Evolutionary conservation across 352 stramenopile species (phyloP), one percentile per base, ranked within the genome.

Genomic region (Phytophthora sojae): DNA sequence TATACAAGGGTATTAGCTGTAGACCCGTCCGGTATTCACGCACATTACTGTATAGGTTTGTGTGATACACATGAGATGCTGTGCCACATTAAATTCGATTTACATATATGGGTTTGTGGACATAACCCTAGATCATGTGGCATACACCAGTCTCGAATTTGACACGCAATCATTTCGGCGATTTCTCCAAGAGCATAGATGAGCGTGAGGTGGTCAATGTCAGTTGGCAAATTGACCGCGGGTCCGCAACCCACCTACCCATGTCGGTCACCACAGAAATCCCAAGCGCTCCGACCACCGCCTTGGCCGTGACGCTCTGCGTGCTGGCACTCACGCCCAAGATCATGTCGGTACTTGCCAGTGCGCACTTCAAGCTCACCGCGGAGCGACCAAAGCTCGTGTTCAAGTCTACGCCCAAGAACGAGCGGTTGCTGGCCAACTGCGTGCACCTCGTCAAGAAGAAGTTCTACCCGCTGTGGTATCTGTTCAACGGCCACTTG

Each of bases 401-500:
- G n/a, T 90, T 81, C 79, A 57, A 65, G 26, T 56, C 57, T 11
- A 85, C 80, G 5, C 23, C 57, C 25, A 61, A 58, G 60, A 90
- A 87, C 60, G 65, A 75, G 39, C 64, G 45, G 6, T 50, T 90
- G 32, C 64, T 90, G 21, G 55, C 55, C 54, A 62, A 75, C 2
- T 91, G 83, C 37, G 60, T 57, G 3, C 78, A 81, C n/a, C 61
- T 90, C 55, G 73, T 82, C 12, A 69, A 64, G 11, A 59, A 81
- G 52, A 67, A 74, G 51, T 92, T 90, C 71, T 84, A 83, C 39
- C 77, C 85, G 50, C 71, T 82, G 15, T 89, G 79, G 82, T 79
- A 88, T 51, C 70, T 91, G 25, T 86, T 86, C 52, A 90, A 90
- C 57, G 82, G 81, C 42, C 84, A 90, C 63, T 64, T 90, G 58